phyloP scores from a whole-genome alignment of 305 asterid species.

The Fraxinus angustifolia region DNA sequence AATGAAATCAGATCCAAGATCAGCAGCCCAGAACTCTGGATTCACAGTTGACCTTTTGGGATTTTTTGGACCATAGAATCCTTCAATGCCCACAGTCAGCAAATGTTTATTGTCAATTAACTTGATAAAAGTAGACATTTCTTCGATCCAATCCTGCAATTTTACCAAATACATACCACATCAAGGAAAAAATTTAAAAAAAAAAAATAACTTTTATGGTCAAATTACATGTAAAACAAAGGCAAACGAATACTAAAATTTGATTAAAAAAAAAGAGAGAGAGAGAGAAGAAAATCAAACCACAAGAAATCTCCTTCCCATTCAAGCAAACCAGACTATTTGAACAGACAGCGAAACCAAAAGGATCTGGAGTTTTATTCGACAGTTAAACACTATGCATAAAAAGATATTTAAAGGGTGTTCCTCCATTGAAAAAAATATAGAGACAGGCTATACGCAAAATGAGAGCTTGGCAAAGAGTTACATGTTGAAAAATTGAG shows the following conservation, averaged over 20 bases:
- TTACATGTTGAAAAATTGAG: background rate
- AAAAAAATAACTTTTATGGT: too few species aligned
- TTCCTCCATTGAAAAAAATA: background rate
- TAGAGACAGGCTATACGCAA: background rate
- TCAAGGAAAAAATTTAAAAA: background rate
- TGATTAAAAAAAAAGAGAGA: too few species aligned
- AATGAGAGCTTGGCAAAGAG: background rate
- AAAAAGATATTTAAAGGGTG: background rate
- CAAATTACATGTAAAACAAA: too few species aligned
- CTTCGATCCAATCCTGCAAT: conserved; percentile 96
- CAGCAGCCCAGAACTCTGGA: conserved; percentile 94
- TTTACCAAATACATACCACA: conserved; percentile 19
- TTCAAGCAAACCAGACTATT: background rate
- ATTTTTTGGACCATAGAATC: conserved; percentile 91
- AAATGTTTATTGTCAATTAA: conserved; percentile 83
- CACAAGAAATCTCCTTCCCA: background rate
- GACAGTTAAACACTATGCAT: background rate
- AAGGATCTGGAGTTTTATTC: background rate
- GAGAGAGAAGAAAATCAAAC: background rate
- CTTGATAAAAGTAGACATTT: conserved; percentile 82
- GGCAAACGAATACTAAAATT: too few species aligned
- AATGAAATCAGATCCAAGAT: conserved; percentile 84
- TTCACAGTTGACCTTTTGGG: conserved; percentile 67
- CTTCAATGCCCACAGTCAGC: conserved; percentile 91
- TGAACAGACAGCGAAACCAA: background rate